Percentiles rank a stretch among this genome's conserved stretches.
These are phyloP conservation scores for Hypomontagnella monticulosa DNA, from an alignment of 495 filamentous ascomycete genomes.

Conservation along the genomic window DNA sequence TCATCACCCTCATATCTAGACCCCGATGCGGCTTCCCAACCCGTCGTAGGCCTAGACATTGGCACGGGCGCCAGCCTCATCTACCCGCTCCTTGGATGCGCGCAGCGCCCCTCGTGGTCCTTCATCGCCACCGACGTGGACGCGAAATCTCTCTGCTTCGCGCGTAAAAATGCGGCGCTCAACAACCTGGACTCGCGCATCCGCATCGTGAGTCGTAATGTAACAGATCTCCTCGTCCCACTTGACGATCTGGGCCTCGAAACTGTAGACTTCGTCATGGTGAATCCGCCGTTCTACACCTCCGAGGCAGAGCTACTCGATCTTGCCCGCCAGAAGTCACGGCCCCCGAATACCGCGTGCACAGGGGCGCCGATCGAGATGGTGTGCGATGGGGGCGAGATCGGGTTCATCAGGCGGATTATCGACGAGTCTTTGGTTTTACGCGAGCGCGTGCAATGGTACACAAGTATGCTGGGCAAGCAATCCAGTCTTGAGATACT, in stretches of 20 bases:
- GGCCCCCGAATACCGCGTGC: slow-evolving; percentile 78
- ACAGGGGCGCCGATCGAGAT: slow-evolving; percentile 87
- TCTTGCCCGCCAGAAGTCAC: slow-evolving; percentile 70
- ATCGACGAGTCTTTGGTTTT: slow-evolving; percentile 75
- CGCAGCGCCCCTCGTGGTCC: slow-evolving; percentile 70
- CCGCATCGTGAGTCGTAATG: slow-evolving; percentile 64
- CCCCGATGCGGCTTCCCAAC: slow-evolving; percentile 45
- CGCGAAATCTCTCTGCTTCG: slow-evolving; percentile 69
- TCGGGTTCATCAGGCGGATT: slow-evolving; percentile 79
- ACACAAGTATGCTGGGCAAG: slow-evolving; percentile 91
- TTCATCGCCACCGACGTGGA: slow-evolving; percentile 90
- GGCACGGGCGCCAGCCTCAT: slow-evolving; percentile 92
- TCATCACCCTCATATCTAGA: slow-evolving; percentile 66
- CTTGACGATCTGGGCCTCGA: slow-evolving; percentile 63
- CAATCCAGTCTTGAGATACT: slow-evolving; percentile 73
- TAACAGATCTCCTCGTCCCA: slow-evolving; percentile 68
- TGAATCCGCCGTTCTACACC: slow-evolving; percentile 93
- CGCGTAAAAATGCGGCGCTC: slow-evolving; percentile 66
- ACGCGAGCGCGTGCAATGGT: slow-evolving; percentile 76
- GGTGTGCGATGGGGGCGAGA: slow-evolving; percentile 85
- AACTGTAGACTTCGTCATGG: slow-evolving; percentile 86
- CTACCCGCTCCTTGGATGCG: slow-evolving; percentile 85
- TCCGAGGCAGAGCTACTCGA: slow-evolving; percentile 73
- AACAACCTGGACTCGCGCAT: slow-evolving; percentile 76
- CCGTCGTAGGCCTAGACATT: slow-evolving; percentile 82